Evolutionary conservation across 176 grass and related monocot species (phyloP).

Genomic region (Oryza australiensis): DNA sequence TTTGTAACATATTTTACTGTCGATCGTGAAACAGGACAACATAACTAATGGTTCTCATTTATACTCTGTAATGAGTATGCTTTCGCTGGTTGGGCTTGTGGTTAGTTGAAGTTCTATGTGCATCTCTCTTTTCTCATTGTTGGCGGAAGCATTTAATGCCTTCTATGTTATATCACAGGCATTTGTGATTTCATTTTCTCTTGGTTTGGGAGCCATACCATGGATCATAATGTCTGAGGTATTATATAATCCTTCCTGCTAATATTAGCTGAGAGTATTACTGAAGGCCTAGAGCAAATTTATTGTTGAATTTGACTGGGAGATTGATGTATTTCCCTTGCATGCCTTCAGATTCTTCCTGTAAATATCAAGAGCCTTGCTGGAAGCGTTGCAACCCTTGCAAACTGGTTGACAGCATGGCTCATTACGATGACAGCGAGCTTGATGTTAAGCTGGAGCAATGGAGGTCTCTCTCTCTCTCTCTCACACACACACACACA

Average conservation of each 20-base stretch:
- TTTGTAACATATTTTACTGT: constrained; percentile 25
- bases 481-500: too few species aligned
- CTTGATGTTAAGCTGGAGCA: constrained; percentile 88
- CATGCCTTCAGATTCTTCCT: constrained; percentile 58
- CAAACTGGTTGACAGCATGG: constrained; percentile 86
- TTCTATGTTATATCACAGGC: constrained; percentile 52
- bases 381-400: constrained; percentile 90
- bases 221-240: constrained; percentile 99
- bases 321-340: neutral
- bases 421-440: constrained; percentile 90
- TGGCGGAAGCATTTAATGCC: constrained; percentile 18
- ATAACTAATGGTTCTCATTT: constrained; percentile 60
- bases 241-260: neutral
- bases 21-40: constrained; percentile 57
- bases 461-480: constrained; percentile 52
- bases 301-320: neutral
- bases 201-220: constrained; percentile 97
- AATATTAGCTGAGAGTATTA: neutral
- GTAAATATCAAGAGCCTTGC: constrained; percentile 94
- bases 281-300: constrained; percentile 3
- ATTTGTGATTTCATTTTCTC: constrained; percentile 87
- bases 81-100: constrained; percentile 89
- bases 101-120: constrained; percentile 56
- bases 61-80: constrained; percentile 76
- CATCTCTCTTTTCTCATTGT: neutral